Percentiles rank a stretch among this genome's conserved stretches.
Evolutionary conservation across 129 eudicot species (phyloP).

Genomic region (Smallanthus sonchifolius): DNA sequence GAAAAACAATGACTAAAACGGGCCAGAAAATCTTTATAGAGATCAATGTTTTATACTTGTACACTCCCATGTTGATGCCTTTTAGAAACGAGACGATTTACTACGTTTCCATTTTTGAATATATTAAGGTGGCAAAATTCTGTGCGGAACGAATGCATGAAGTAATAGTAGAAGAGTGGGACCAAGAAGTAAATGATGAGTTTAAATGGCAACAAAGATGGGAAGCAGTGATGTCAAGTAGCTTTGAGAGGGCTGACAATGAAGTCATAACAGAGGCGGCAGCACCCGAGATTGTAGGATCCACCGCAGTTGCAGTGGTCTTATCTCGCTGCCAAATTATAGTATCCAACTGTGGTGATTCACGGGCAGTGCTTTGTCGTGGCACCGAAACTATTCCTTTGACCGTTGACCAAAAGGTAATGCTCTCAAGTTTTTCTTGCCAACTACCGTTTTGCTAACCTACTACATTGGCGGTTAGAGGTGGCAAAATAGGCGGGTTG

Average conservation of each 20-base stretch:
- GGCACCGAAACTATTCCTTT: conserved; percentile 63
- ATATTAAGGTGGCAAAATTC: conserved; percentile 59
- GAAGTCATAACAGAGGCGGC: conserved; percentile 47
- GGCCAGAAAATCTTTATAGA: background rate
- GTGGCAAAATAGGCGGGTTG: background rate
- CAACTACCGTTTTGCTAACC: background rate
- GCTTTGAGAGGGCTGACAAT: conserved; percentile 63
- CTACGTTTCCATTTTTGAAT: background rate
- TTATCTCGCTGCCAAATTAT: conserved; percentile 74
- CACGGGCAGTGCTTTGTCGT: conserved; percentile 75
- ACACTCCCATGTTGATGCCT: background rate
- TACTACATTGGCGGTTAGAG: background rate
- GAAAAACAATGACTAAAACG: background rate
- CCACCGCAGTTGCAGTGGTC: conserved; percentile 69
- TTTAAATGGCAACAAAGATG: conserved; percentile 55
- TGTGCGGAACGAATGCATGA: conserved; percentile 72
- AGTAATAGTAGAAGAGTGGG: conserved; percentile 68
- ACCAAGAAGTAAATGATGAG: conserved; percentile 31
- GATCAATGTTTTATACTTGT: background rate
- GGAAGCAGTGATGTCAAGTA: conserved; percentile 50
- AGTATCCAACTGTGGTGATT: conserved; percentile 76
- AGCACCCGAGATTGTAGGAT: conserved; percentile 79
- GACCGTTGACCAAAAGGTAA: conserved; percentile 81
- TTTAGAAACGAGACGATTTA: background rate
- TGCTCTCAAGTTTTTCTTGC: background rate